Base-by-base conservation (phyloP, 495 filamentous ascomycete genomes). In the Lophiotrema nucula region DNA sequence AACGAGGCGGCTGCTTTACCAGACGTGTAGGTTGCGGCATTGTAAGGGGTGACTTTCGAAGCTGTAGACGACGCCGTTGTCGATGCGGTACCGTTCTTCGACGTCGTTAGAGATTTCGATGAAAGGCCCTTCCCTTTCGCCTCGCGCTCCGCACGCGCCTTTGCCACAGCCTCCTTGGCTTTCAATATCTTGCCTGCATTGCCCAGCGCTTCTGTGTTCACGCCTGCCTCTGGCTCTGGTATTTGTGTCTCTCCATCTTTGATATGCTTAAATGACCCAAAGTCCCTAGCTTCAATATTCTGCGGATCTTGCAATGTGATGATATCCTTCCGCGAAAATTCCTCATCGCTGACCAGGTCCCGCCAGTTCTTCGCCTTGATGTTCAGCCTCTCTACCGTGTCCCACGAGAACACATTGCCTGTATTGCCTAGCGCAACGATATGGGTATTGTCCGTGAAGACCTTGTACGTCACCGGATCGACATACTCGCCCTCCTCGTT, bases 331-430 rank as follows among this genome's bases (percentile, higher is more conserved):
- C 95, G 83, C 38, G 79, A 79, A 65, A 99, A 99, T 58, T 92
- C 89, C 58, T 80, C 80, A 62, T 97, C 92, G 65, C 84, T 89
- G 15, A 97, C 84, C 4, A 99, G 74, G 72, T 99, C 93, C 49
- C 77, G 79, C 93, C 93, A 99, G 77, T 95, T 85, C 82, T 96
- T 99, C 47, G 92, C 83, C 76, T 97, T 99, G 72, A 97, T 86
- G 73, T 99, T 99, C 70, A 97, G 80, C 60, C 90, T 80, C 70
- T 97, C 90, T 11, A 97, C 81, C 2, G 93, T 99, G 68, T 97
- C 93, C 83, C 86, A 96, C 10, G 91, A 84, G 68, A 96, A 99
- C 5, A 96, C 95, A 74, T 97, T 97, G 28, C 89, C 90, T 33
- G 90, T 88, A 64, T 88, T 90, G 44, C 85, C 78, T 56, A 99